Base-by-base conservation (phyloP, 2,329 filamentous ascomycete species). In the Huntiella abstrusa region DNA sequence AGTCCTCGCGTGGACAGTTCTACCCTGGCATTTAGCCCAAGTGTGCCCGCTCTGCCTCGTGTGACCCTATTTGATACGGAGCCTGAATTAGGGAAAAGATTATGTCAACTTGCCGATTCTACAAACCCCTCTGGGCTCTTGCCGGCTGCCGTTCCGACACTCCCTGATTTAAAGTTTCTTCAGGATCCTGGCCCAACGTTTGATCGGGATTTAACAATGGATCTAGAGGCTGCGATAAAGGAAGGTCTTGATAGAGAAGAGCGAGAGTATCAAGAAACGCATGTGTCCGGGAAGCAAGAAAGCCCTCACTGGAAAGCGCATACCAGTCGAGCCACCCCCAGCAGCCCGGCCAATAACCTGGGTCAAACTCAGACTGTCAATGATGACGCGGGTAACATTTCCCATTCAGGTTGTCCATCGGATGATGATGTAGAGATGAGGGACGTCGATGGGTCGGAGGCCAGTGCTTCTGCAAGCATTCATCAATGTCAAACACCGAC, bases 241-340 rank as follows among this genome's bases (percentile, higher is more conserved):
- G 43, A 49, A 13, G 47, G 43, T 4, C 38, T 49, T 2, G 47
- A 46, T 22, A 19, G 34, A 12, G 43, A 49, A 35, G 43, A 49
- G 15, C 35, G 22, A n/a, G 46, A 48, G 22, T 48, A 44, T 11
- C 38, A 19, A 8, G 17, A 40, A 17, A 19, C 16, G 5, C 8
- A 40, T 8, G 13, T n/a, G 38, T 12, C 16, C 3, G 22, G 22
- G 22, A 28, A 28, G 22, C 6, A 7, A 10, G 22, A 7, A 10
- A 28, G 10, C 8, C 8, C 6, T 8, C 6, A 28, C 7, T 28
- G 22, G 22, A 10, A 28, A 28, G 22, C 2, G 6, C 22, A 28
- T 7, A 28, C 6, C 7, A 28, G 22, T 10, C 22, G 3, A 10
- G 7, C 5, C 8, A 28, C 22, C 6, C 6, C 10, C 3, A 28